Conservation (phyloP, 2,329 filamentous ascomycete species). For the Phyllosticta capitalensis region DNA sequence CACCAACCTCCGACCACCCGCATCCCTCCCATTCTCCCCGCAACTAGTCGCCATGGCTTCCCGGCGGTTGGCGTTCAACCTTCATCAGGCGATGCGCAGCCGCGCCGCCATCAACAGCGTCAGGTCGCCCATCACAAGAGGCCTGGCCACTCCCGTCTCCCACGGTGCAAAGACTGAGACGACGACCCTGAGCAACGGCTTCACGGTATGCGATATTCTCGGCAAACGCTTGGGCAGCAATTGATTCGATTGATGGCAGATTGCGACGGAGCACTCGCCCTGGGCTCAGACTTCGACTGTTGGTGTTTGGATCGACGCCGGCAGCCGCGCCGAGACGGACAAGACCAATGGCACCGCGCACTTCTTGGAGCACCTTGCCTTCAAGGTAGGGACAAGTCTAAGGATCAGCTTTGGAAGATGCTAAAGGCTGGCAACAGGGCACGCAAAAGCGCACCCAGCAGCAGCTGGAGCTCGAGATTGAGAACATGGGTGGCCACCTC, state of each 20-base stretch:
- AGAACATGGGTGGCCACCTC: conserved; percentile 99
- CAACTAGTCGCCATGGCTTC: conserved; percentile 65
- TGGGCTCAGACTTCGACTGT: conserved; percentile 98
- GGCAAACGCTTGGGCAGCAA: conserved; percentile 18
- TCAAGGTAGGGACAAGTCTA: conserved; percentile 62
- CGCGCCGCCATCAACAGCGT: conserved; percentile 74
- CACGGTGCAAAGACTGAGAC: conserved; percentile 78
- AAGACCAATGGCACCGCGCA: conserved; percentile 98
- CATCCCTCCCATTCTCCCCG: conserved; percentile 18
- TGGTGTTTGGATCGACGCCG: conserved; percentile 98
- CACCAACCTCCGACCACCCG: conserved; percentile 39
- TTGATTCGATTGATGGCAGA: conserved; percentile 45
- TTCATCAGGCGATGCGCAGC: conserved; percentile 81
- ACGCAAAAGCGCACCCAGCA: conserved; percentile 91
- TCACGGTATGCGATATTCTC: conserved; percentile 59
- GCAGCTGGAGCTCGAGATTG: conserved; percentile 97
- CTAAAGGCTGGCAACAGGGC: conserved; percentile 48
- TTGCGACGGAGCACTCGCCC: conserved; percentile 95
- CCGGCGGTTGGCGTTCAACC: conserved; percentile 90
- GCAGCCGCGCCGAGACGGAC: conserved; percentile 93
- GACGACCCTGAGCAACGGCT: conserved; percentile 92
- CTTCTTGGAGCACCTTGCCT: conserved; percentile 98
- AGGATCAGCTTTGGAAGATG: conserved; percentile 11
- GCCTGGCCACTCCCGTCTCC: conserved; percentile 76
- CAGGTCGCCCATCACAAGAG: conserved; percentile 64